Evolutionary conservation across 148 eudicot species (phyloP).

Genomic region (Mesembryanthemum crystallinum): DNA sequence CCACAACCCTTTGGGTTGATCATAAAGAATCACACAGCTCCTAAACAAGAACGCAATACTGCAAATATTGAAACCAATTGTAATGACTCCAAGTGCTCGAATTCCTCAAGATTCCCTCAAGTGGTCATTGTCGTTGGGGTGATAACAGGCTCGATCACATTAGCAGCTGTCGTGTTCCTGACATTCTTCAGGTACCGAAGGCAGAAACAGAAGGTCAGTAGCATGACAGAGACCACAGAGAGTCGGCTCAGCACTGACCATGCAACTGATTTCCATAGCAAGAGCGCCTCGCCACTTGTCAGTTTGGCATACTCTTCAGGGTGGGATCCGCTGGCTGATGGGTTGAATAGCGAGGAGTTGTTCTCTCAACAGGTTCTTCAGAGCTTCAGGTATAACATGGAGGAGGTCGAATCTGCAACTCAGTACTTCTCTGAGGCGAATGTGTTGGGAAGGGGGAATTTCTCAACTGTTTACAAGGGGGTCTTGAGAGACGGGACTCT

Average conservation of each 20-base stretch:
- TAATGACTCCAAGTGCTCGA: slow-evolving; percentile 41
- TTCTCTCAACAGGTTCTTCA: slow-evolving; percentile 35
- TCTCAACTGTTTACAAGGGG: slow-evolving; percentile 84
- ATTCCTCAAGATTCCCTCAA: slow-evolving; percentile 39
- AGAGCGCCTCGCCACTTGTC: slow-evolving; percentile 62
- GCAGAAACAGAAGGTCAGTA: slow-evolving; percentile 71
- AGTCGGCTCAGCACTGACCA: slow-evolving; percentile 52
- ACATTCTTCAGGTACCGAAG: slow-evolving; percentile 44
- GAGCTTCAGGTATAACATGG: slow-evolving; percentile 67
- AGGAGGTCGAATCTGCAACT: slow-evolving; percentile 88
- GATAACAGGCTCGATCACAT: slow-evolving; percentile 28
- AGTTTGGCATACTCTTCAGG: slow-evolving; percentile 53
- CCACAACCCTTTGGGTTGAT: slow-evolving; percentile 38
- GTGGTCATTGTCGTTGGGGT: slow-evolving; percentile 44
- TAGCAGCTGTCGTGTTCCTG: slow-evolving; percentile 43
- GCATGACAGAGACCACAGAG: slow-evolving; percentile 42
- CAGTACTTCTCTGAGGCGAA: slow-evolving; percentile 68
- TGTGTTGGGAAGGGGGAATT: slow-evolving; percentile 68
- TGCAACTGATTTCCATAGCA: slow-evolving; percentile 40
- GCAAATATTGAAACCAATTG: slow-evolving; percentile 32
- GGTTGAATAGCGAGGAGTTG: slow-evolving; percentile 31
- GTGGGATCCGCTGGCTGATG: slow-evolving; percentile 62
- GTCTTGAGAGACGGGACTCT: slow-evolving; percentile 65
- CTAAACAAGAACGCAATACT: slow-evolving; percentile 24
- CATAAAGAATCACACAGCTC: slow-evolving; percentile 24